Evolutionary conservation across 2,329 filamentous ascomycete genomes (phyloP).

Genomic region (Stagonosporopsis chrysanthemi): DNA sequence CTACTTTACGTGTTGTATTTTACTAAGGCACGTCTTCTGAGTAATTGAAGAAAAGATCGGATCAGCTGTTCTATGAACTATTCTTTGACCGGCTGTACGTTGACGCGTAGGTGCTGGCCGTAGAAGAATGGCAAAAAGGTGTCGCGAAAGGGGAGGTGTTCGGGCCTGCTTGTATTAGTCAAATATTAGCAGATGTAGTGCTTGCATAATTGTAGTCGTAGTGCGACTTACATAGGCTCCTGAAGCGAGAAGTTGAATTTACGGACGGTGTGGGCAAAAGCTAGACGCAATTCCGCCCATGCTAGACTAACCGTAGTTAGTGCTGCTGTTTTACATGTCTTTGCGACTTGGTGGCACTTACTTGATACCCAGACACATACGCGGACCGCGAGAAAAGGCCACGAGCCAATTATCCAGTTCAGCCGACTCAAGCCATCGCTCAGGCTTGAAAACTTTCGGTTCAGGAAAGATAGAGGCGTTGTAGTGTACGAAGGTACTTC

Average conservation of each 20-base stretch:
- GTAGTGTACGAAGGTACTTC: slow-evolving; percentile 46
- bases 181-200: too few relatives aligned
- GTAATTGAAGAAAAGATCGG: too few relatives aligned
- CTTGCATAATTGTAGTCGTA: background rate
- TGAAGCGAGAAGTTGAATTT: slow-evolving; percentile 42
- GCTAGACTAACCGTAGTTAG: slow-evolving; percentile 33
- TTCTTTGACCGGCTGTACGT: slow-evolving; percentile 11
- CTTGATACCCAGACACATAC: slow-evolving; percentile 46
- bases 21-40: too few relatives aligned
- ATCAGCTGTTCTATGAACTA: too few relatives aligned
- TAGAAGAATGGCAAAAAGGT: slow-evolving; percentile 34
- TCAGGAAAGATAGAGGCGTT: slow-evolving; percentile 42
- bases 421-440: slow-evolving; percentile 40
- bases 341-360: slow-evolving; percentile 16
- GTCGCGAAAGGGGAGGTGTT: slow-evolving; percentile 30
- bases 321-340: background rate
- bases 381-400: slow-evolving; percentile 46
- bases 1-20: too few relatives aligned
- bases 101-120: slow-evolving; percentile 30
- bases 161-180: slow-evolving; percentile 21
- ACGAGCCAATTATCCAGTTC: slow-evolving; percentile 42
- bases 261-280: slow-evolving; percentile 38
- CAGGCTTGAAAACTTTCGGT: slow-evolving; percentile 40
- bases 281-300: slow-evolving; percentile 45
- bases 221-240: slow-evolving; percentile 27